A percentile compares a stretch with the other conserved stretches of the same genome.
phyloP scores from a whole-genome alignment of 768 basidiomycete genomes.

The Kwoniella newhampshirensis region DNA sequence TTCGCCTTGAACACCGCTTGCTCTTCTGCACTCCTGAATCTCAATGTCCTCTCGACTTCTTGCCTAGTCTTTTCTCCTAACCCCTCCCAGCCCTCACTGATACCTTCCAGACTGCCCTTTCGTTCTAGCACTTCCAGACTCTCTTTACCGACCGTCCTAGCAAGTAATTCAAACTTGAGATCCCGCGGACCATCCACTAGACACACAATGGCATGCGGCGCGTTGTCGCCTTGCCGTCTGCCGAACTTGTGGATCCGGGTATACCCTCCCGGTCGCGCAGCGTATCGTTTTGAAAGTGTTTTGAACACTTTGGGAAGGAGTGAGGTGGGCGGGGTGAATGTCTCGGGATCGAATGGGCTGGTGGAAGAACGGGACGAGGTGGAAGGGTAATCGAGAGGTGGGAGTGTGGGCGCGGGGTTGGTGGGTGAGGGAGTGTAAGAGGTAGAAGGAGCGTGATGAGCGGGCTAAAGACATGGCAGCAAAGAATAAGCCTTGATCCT shows the following conservation, averaged over 20 bases:
- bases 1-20: constrained; percentile 33
- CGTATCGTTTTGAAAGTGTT: constrained; percentile 76
- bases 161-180: constrained; percentile 81
- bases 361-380: constrained; percentile 5
- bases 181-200: constrained; percentile 93
- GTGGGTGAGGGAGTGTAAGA: constrained; percentile 1
- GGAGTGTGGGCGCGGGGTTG: constrained; percentile 20
- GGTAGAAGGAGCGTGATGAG: constrained; percentile 14
- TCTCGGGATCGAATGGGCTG: constrained; percentile 56
- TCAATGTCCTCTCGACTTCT: constrained; percentile 39
- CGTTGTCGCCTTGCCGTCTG: constrained; percentile 86
- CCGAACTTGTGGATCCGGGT: constrained; percentile 91
- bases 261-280: constrained; percentile 82
- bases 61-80: constrained; percentile 37
- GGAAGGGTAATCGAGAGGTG: constrained; percentile 1
- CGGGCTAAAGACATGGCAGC: neutral
- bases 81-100: constrained; percentile 22
- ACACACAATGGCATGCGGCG: constrained; percentile 85
- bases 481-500: neutral
- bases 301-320: constrained; percentile 77
- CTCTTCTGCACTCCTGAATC: constrained; percentile 37
- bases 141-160: constrained; percentile 84
- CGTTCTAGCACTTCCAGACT: constrained; percentile 22
- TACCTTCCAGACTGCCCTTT: neutral
- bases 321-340: constrained; percentile 54